A percentile compares a stretch with the other conserved stretches of the same genome.
Evolutionary conservation across 495 filamentous ascomycete genomes (phyloP).

Genomic region (Barbatosphaeria neglecta): DNA sequence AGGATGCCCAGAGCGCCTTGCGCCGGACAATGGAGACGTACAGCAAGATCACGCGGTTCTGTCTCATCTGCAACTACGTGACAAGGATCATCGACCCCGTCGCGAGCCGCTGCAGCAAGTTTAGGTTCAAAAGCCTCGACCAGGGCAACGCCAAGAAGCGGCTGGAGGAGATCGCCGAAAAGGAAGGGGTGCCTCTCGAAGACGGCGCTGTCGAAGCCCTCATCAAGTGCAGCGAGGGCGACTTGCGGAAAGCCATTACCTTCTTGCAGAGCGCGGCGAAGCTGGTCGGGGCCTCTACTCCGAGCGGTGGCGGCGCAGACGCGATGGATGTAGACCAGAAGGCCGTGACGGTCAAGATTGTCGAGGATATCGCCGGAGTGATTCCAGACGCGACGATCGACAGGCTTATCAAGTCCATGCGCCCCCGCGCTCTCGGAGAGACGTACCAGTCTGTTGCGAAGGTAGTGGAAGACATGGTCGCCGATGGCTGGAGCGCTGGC

Average conservation of each 20-base stretch:
- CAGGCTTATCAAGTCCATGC: conserved; percentile 61
- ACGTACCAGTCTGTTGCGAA: conserved; percentile 64
- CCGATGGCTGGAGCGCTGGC: conserved; percentile 96
- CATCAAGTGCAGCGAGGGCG: conserved; percentile 80
- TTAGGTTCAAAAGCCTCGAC: conserved; percentile 93
- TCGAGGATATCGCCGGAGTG: conserved; percentile 95
- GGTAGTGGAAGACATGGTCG: conserved; percentile 78
- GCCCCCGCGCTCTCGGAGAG: conserved; percentile 50
- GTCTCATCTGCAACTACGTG: conserved; percentile 97
- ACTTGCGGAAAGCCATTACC: conserved; percentile 91
- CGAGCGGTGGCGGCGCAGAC: conserved; percentile 33
- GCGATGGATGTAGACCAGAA: conserved; percentile 47
- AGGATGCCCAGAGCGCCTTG: conserved; percentile 89
- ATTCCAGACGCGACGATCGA: conserved; percentile 68
- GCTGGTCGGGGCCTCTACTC: conserved; percentile 50
- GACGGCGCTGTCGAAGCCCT: conserved; percentile 71
- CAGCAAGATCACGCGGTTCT: conserved; percentile 90
- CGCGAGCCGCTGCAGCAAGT: conserved; percentile 87
- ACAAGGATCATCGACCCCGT: conserved; percentile 95
- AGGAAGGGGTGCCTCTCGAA: conserved; percentile 63
- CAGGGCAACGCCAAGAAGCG: conserved; percentile 63
- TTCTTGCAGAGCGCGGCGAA: conserved; percentile 86
- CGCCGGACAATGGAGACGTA: conserved; percentile 97
- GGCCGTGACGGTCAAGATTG: conserved; percentile 58
- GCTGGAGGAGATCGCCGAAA: conserved; percentile 65